These are phyloP conservation scores for Amanita pseudoporphyria DNA, from an alignment of 768 basidiomycete genomes.

Conservation along the genomic window DNA sequence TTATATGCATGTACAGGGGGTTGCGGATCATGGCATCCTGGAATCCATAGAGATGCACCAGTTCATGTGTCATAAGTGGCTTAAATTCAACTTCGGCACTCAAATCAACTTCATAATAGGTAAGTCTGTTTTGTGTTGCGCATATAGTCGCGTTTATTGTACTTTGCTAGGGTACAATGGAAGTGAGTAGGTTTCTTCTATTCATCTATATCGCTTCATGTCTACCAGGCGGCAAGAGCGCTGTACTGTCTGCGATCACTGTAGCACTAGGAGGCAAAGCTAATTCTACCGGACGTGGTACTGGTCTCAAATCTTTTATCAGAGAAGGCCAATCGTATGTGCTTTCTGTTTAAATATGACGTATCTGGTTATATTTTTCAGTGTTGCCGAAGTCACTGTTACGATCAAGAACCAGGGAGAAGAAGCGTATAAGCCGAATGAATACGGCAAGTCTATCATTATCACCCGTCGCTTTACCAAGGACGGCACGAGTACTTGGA, in stretches of 20 bases:
- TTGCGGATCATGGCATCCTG: slow-evolving; percentile 85
- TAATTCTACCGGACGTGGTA: slow-evolving; percentile 81
- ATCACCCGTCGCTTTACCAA: slow-evolving; percentile 76
- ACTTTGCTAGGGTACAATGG: slow-evolving; percentile 70
- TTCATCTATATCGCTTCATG: background rate
- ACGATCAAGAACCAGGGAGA: slow-evolving; percentile 83
- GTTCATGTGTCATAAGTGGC: slow-evolving; percentile 92
- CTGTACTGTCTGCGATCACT: slow-evolving; percentile 86
- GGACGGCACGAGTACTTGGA: slow-evolving; percentile 72
- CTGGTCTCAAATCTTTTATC: slow-evolving; percentile 76
- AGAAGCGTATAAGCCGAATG: slow-evolving; percentile 76
- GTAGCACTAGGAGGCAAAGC: slow-evolving; percentile 93
- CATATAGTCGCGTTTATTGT: background rate
- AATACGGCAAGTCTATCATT: slow-evolving; percentile 81
- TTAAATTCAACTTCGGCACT: slow-evolving; percentile 79
- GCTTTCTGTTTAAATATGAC: background rate
- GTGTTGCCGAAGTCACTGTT: slow-evolving; percentile 68
- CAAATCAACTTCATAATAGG: slow-evolving; percentile 98
- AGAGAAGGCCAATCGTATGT: slow-evolving; percentile 73
- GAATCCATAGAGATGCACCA: slow-evolving; percentile 80
- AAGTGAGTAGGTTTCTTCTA: slow-evolving; percentile 42
- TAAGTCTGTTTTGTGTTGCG: slow-evolving; percentile 19
- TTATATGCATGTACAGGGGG: slow-evolving; percentile 38
- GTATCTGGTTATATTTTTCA: slow-evolving; percentile 18
- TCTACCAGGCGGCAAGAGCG: slow-evolving; percentile 84